These are phyloP conservation scores for Cryphonectria carpinicola DNA, from an alignment of 2,329 filamentous ascomycete species.

Conservation along the genomic window DNA sequence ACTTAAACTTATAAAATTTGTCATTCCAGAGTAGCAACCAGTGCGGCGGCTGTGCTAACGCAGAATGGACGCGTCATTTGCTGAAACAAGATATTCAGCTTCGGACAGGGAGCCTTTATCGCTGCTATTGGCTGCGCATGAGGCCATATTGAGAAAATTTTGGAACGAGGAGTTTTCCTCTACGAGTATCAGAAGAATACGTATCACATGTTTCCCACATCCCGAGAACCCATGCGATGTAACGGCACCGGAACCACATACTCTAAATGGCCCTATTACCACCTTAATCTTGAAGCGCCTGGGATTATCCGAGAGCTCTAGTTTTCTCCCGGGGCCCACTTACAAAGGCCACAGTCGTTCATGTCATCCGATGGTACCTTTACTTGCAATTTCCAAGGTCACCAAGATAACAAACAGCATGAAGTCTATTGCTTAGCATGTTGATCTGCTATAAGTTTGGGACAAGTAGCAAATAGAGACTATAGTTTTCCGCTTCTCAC, in stretches of 20 bases:
- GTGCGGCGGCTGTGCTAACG: background rate
- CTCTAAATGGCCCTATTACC: no score
- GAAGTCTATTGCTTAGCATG: background rate
- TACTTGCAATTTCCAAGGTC: background rate
- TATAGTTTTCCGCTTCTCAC: background rate
- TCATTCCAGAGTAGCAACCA: background rate
- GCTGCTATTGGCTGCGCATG: background rate
- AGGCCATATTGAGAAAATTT: background rate
- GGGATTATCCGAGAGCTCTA: background rate
- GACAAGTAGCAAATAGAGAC: background rate
- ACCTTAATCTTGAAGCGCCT: background rate
- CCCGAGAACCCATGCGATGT: background rate
- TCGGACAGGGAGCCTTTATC: background rate
- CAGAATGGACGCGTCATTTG: background rate
- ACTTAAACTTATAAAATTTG: background rate
- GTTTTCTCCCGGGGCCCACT: background rate
- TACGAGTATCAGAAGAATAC: background rate
- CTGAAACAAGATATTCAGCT: background rate
- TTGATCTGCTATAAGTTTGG: background rate
- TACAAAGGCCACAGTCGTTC: background rate
- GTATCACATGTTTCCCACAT: background rate
- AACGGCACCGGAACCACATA: background rate
- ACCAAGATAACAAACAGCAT: background rate
- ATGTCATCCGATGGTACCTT: background rate
- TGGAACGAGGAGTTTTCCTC: background rate